Evolutionary conservation across 2,329 filamentous ascomycete genomes (phyloP).

Genomic region (Phyllosticta ampelicida): DNA sequence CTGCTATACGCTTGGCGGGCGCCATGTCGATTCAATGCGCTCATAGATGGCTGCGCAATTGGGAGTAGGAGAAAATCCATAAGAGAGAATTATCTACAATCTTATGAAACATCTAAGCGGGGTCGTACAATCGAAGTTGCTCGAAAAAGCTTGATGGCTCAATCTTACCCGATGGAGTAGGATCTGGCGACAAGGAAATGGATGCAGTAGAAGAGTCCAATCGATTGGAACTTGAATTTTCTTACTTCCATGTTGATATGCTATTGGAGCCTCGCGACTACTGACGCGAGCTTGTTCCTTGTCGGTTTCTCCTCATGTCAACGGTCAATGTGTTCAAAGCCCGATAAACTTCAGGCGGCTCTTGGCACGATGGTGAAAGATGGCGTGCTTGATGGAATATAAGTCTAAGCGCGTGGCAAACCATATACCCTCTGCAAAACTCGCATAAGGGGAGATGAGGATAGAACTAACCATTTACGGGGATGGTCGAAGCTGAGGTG

Average conservation of each 20-base stretch:
- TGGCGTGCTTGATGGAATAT: background rate
- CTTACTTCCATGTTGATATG: background rate
- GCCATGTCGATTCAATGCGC: background rate
- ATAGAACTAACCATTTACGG: background rate
- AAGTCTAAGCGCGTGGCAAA: background rate
- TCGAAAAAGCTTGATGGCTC: background rate
- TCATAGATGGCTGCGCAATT: background rate
- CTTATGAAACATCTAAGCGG: background rate
- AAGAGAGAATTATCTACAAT: background rate
- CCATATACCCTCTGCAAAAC: background rate
- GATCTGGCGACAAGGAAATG: too few relatives aligned
- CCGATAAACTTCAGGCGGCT: background rate
- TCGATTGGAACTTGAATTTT: too few relatives aligned
- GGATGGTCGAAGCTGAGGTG: background rate
- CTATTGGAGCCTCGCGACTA: background rate
- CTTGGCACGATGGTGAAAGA: background rate
- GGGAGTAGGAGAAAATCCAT: background rate
- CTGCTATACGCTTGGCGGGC: slow-evolving; percentile 32
- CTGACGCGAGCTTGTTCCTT: background rate
- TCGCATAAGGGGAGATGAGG: background rate
- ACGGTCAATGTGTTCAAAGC: background rate
- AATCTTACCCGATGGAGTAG: too few relatives aligned
- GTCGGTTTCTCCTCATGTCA: background rate
- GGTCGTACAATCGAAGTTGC: background rate
- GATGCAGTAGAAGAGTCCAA: too few relatives aligned